Base-by-base conservation (phyloP, 1,139 yeast species). In the Hemisphaericaspora subhashii region DNA sequence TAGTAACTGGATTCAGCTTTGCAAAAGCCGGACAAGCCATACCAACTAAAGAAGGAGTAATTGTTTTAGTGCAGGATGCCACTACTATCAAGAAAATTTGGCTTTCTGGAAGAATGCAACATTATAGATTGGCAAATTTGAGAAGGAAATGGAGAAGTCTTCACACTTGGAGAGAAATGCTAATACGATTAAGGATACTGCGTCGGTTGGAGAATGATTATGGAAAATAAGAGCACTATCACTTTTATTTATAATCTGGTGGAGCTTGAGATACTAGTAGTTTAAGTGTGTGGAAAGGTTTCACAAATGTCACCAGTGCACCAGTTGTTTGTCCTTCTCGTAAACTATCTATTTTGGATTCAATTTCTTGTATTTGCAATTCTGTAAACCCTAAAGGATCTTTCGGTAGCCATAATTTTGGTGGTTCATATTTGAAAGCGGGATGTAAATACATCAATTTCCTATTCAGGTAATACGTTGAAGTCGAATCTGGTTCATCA, bases 361-460 rank as follows among this genome's bases (percentile, higher is more conserved):
- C 31, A 33, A 45, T 36, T 34, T 44, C 25, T 23, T 33, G 33
- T 6, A 50, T 22, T 35, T 54, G 57, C 12, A 42, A 37, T 4
- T 49, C 36, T 2, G 55, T 39, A 14, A 50, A 42, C 20, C 58
- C 56, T 21, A 48, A 34, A 2, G 48, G 45, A 48, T 66, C 72
- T 13, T 47, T 42, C 0, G 72, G 72, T 15, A 66, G 40, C 72
- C 72, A 66, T 10, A 66, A 22, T 28, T 53, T 57, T 2, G 72
- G 72, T 23, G 53, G 42, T 36, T 63, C 64, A 38, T 58, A 65
- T 38, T 56, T 61, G 45, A 64, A 64, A 18, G 60, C 55, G 3
- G 73, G 72, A 40, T 66, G 70, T 25, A 56, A 45, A 41, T 58
- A 65, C 26, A 61, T 41, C 45, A 62, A 40, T 17, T 55, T 50